These are phyloP conservation scores for Colletotrichum sojae DNA, from an alignment of 2,329 filamentous ascomycete species.

Conservation along the genomic window DNA sequence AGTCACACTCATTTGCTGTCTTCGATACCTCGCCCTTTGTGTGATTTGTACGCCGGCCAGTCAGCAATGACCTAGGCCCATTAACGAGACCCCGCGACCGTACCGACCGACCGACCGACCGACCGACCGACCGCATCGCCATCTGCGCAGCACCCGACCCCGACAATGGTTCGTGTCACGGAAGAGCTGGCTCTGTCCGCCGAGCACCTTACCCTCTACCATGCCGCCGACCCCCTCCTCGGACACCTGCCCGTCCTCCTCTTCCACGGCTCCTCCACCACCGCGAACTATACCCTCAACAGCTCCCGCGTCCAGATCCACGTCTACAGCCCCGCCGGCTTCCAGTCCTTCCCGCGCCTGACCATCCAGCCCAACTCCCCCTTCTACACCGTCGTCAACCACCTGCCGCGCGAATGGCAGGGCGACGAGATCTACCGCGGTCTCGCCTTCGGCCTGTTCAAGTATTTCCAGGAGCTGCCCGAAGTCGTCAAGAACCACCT, in stretches of 20 bases:
- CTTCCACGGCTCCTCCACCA: slow-evolving; percentile 93
- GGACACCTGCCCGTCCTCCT: slow-evolving; percentile 86
- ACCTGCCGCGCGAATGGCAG: slow-evolving; percentile 93
- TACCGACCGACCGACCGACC: slow-evolving; percentile 38
- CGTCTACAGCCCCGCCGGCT: slow-evolving; percentile 89
- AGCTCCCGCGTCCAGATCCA: slow-evolving; percentile 96
- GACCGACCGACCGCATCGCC: slow-evolving; percentile 41
- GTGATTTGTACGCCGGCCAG: slow-evolving; percentile 25
- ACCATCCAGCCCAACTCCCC: slow-evolving; percentile 94
- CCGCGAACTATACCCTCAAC: slow-evolving; percentile 87
- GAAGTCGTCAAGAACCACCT: slow-evolving; percentile 81
- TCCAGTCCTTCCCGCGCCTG: slow-evolving; percentile 90
- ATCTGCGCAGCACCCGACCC: slow-evolving; percentile 39
- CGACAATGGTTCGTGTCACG: slow-evolving; percentile 85
- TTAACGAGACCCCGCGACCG: slow-evolving; percentile 43
- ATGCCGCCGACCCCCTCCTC: slow-evolving; percentile 87
- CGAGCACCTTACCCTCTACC: slow-evolving; percentile 88
- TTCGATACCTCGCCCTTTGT: slow-evolving; percentile 22
- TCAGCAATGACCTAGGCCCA: slow-evolving; percentile 47
- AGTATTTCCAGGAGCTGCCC: slow-evolving; percentile 93
- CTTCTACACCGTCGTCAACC: slow-evolving; percentile 90
- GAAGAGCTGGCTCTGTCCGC: slow-evolving; percentile 84
- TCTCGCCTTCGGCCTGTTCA: slow-evolving; percentile 91
- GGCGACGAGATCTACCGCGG: slow-evolving; percentile 94
- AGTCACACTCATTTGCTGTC: slow-evolving; percentile 30